These are phyloP conservation scores for Amanita polypyramis DNA, from an alignment of 768 basidiomycete genomes.

Conservation along the genomic window DNA sequence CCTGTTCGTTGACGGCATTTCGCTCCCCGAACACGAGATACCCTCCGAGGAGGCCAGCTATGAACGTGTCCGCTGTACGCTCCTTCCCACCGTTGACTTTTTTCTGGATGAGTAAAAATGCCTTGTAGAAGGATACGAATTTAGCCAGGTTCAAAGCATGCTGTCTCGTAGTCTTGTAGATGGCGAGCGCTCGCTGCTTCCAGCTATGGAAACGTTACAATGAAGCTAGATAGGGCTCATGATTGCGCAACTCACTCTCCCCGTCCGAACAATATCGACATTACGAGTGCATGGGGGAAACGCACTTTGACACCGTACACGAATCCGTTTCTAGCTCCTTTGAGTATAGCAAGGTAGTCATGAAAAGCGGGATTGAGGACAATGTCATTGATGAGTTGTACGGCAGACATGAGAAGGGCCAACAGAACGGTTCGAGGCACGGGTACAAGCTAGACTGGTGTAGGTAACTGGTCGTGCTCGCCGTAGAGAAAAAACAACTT, in stretches of 20 bases:
- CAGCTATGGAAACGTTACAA: slow-evolving; percentile 37
- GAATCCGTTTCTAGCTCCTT: slow-evolving; percentile 86
- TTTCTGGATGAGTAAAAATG: slow-evolving; percentile 71
- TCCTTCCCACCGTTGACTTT: slow-evolving; percentile 76
- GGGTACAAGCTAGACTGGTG: background rate
- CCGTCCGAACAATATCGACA: slow-evolving; percentile 89
- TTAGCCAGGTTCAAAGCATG: slow-evolving; percentile 89
- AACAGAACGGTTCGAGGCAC: too few relatives aligned
- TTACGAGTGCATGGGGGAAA: slow-evolving; percentile 93
- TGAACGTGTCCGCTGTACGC: slow-evolving; percentile 73
- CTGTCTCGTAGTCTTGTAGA: slow-evolving; percentile 79
- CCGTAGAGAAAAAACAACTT: background rate
- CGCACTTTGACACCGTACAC: slow-evolving; percentile 87
- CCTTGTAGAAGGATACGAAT: slow-evolving; percentile 93
- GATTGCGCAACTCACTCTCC: slow-evolving; percentile 59
- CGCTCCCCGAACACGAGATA: slow-evolving; percentile 83
- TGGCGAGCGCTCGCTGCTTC: slow-evolving; percentile 51
- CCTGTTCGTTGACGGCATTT: slow-evolving; percentile 88
- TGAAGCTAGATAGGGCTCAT: slow-evolving; percentile 6
- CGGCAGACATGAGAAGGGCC: slow-evolving; percentile 14
- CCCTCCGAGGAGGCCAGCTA: slow-evolving; percentile 88
- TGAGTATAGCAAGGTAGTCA: slow-evolving; percentile 86
- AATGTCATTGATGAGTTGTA: slow-evolving; percentile 31
- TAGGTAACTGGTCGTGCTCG: background rate
- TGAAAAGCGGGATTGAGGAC: slow-evolving; percentile 69